A percentile compares a stretch with the other conserved stretches of the same genome.
phyloP scores from a whole-genome alignment of 2,329 filamentous ascomycete genomes.

The Bertia moriformis region DNA sequence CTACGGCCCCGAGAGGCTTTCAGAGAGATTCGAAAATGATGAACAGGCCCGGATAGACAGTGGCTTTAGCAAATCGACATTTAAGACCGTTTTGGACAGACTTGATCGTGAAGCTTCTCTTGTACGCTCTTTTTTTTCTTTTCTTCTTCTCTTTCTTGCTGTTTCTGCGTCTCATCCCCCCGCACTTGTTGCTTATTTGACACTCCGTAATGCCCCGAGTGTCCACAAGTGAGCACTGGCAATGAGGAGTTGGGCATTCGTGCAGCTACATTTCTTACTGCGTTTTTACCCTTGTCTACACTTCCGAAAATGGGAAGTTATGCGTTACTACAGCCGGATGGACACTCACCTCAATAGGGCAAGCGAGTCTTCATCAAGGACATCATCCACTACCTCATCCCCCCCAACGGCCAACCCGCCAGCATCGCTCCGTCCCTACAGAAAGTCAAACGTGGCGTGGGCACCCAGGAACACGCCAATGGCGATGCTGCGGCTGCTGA shows the following conservation, averaged over 20 bases:
- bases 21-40: slow-evolving; percentile 64
- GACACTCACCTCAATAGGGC: slow-evolving; percentile 38
- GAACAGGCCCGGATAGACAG: slow-evolving; percentile 35
- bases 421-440: slow-evolving; percentile 64
- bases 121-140: slow-evolving; percentile 32
- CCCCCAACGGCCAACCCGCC: slow-evolving; percentile 49
- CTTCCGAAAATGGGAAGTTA: no score
- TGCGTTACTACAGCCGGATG: no score
- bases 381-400: not conserved
- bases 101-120: slow-evolving; percentile 60
- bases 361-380: slow-evolving; percentile 80
- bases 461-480: slow-evolving; percentile 20
- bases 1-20: slow-evolving; percentile 79
- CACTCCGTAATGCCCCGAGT: slow-evolving; percentile 2
- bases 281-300: no score
- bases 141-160: slow-evolving; percentile 8
- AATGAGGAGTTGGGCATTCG: no score
- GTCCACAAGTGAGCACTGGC: no score
- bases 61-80: slow-evolving; percentile 58
- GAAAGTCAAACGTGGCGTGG: slow-evolving; percentile 19
- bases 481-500: slow-evolving; percentile 9
- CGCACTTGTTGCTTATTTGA: slow-evolving; percentile 2
- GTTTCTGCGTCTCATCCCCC: slow-evolving; percentile 7
- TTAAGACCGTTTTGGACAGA: slow-evolving; percentile 61
- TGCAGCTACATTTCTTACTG: no score